Percentiles rank a stretch among this genome's conserved stretches.
These are phyloP conservation scores for Populus ilicifolia DNA, from an alignment of 345 rosid species.

Conservation along the genomic window DNA sequence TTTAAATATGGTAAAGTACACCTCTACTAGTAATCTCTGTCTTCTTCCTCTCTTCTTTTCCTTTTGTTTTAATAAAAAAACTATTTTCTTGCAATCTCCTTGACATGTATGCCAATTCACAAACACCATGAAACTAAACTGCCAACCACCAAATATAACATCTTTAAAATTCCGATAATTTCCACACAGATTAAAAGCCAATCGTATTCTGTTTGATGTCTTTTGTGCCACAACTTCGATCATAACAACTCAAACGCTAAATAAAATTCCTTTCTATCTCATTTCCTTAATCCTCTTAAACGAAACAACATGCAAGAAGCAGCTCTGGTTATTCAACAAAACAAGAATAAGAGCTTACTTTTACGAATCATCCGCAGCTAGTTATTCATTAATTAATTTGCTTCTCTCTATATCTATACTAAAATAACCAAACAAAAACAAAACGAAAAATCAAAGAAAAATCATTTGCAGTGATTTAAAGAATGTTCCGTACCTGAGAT, in stretches of 20 bases:
- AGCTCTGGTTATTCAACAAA: background rate
- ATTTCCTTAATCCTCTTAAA: background rate
- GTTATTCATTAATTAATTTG: background rate
- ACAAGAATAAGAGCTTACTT: background rate
- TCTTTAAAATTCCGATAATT: background rate
- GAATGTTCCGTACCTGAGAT: background rate
- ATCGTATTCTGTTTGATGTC: background rate
- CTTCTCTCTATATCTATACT: background rate
- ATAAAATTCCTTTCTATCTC: background rate
- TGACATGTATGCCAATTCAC: background rate
- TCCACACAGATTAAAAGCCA: background rate
- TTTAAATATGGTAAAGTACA: background rate
- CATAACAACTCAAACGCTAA: background rate
- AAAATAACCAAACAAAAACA: background rate
- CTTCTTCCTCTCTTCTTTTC: background rate
- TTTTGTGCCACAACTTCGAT: background rate
- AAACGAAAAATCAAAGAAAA: background rate
- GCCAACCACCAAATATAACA: background rate
- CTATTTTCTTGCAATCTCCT: background rate
- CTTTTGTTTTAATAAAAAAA: background rate
- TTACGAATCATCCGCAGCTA: background rate
- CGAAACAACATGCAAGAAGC: background rate
- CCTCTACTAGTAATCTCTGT: background rate
- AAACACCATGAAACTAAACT: background rate
- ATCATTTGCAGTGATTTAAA: background rate